Base-by-base conservation (phyloP, 495 filamentous ascomycete species). In the Cercophora scortea region DNA sequence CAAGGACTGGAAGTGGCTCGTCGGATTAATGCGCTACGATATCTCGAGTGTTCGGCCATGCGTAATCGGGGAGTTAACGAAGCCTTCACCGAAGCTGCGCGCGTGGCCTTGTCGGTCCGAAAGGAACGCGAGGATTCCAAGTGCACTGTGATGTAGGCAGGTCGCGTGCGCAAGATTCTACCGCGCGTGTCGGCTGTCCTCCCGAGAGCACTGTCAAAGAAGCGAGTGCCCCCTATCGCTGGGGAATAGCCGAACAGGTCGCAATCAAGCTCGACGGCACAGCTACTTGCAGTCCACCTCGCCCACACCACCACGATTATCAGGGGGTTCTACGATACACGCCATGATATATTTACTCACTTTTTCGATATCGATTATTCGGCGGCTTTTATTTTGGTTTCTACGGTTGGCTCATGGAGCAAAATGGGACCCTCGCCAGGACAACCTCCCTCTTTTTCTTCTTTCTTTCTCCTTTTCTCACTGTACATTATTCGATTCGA, bases 41-140 rank as follows among this genome's bases (percentile, higher is more conserved):
- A 98, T 68, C 78, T 98, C 84, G 93, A 98, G 74, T 98, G 93
- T 78, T 97, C 94, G 32, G 93, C 93, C 12, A 96, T 96, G 77
- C 85, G 90, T 65, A 98, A 98, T 71, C 79, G 93, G 38, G 93
- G 93, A 49, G 95, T 98, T 61, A 93, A 96, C 65, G 93, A 98
- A 68, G 94, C 93, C 35, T 98, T 98, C 65, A 96, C 94, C 42
- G 93, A 98, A 73, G 93, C 93, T 38, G 94, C 93, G 42, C 85
- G 95, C 61, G 93, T 97, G n/a, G 93, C 93, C 8, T 74, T 98
- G 25, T 86, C 86, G 18, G 93, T 96, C 40, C 95, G 90, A 70
- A 77, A 78, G 50, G 75, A 78, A 16, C 77, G 77, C 56, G 74
- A 75, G 42, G 69, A 71, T 12, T 70, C 66, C 33, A 82, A 79